These are phyloP conservation scores for Crithidia mellificae DNA, from an alignment of 208 protist genomes.

Conservation along the genomic window DNA sequence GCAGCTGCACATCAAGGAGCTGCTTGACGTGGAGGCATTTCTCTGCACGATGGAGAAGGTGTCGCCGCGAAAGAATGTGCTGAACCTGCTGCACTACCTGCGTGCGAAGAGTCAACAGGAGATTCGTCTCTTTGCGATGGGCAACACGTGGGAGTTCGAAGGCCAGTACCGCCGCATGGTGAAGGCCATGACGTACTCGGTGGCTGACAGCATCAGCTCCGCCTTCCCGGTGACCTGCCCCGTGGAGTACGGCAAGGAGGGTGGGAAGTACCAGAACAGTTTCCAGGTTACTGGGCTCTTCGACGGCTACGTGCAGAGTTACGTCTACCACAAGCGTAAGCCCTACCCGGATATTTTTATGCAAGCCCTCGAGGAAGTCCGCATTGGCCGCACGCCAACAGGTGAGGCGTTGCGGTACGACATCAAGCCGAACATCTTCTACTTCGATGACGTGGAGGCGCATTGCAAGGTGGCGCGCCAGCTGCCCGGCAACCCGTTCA, in stretches of 20 bases:
- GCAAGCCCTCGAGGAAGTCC: constrained; percentile 60
- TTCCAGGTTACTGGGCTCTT: constrained; percentile 77
- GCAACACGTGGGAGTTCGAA: constrained; percentile 78
- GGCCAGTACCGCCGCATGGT: constrained; percentile 77
- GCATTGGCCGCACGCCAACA: constrained; percentile 46
- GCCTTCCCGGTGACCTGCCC: constrained; percentile 59
- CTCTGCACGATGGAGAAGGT: constrained; percentile 78
- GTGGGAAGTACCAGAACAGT: constrained; percentile 28
- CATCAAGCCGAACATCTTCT: constrained; percentile 74
- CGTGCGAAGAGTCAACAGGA: constrained; percentile 76
- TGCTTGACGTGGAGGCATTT: constrained; percentile 70
- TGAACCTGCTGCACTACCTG: constrained; percentile 81
- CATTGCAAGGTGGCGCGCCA: constrained; percentile 68
- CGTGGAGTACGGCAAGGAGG: constrained; percentile 50
- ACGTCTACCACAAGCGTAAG: constrained; percentile 75
- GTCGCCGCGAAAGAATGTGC: constrained; percentile 75
- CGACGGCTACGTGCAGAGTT: constrained; percentile 75
- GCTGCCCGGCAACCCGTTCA: constrained; percentile 61
- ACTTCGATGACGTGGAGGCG: constrained; percentile 70
- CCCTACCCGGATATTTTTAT: constrained; percentile 81
- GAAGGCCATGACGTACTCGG: constrained; percentile 36
- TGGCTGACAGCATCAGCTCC: constrained; percentile 44
- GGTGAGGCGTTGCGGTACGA: constrained; percentile 63
- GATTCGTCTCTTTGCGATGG: constrained; percentile 73
- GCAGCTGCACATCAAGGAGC: constrained; percentile 61